Evolutionary conservation across 345 rosid genomes (phyloP), one percentile per base, ranked within the genome.

Genomic region (Brassica rapa): DNA sequence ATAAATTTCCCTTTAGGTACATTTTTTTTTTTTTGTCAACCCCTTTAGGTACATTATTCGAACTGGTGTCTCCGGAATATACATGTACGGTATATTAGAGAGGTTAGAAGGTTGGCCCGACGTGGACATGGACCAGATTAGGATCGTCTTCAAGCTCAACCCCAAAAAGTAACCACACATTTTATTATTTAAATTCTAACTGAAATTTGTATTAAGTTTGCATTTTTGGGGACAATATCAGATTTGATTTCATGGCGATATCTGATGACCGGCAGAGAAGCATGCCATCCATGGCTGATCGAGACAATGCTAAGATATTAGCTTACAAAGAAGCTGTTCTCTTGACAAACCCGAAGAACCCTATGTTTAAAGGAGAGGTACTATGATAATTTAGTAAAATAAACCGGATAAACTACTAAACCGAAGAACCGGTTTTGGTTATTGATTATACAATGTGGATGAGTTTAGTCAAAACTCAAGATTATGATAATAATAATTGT

Each of bases 291-390:
- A 78, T 79, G 2, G 75, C 66, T n/a, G 98, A 95, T 74, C 85
- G 93, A 1, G 77, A 81, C 12, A 79, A 79, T 3, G 78, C 90
- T 16, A 43, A 81, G 68, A 63, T 41, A 6, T 91, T 93, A 66
- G 97, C 90, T 3, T 95, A 83, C 66, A 88, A 88, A 12, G 98
- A 95, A 87, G 99, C 99, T 25, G 98, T 95, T 77, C 89, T 88
- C 66, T 72, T 90, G 57, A 89, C 93, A 37, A 57, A 89, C 29
- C 93, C 99, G 41, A 9, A 12, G 16, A 77, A 90, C 37, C 84
- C 88, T 11, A 70, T 68, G 53, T 70, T 91, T 49, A 86, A 78
- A 82, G 97, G 96, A 72, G 93, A 90, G 94, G 98, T 77, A 76
- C 16, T 43, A 14, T 9, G 24, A 66, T 61, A 12, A 4, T 61